These are phyloP conservation scores for Ogataea nakhonphanomensis DNA, from an alignment of 805 yeast species.

Conservation along the genomic window DNA sequence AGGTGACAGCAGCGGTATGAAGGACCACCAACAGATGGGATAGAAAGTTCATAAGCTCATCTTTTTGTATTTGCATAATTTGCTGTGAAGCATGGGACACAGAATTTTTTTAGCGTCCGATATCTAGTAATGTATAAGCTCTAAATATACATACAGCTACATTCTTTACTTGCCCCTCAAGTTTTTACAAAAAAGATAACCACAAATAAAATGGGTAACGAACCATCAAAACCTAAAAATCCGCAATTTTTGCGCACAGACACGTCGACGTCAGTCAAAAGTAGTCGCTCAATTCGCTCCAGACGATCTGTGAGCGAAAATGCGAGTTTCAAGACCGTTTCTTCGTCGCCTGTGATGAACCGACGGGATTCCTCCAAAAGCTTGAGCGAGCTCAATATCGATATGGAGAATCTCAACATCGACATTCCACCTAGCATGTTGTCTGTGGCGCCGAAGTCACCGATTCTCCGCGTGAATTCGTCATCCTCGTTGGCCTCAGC, in stretches of 20 bases:
- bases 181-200: slow-evolving; percentile 7
- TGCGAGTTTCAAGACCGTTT: slow-evolving; percentile 20
- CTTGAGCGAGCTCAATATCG: slow-evolving; percentile 19
- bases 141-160: too few species aligned
- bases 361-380: slow-evolving; percentile 26
- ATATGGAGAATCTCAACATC: slow-evolving; percentile 17
- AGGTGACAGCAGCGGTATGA: too few species aligned
- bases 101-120: too few species aligned
- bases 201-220: slow-evolving; percentile 31
- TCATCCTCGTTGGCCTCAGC: slow-evolving; percentile 25
- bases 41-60: too few species aligned
- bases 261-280: slow-evolving; percentile 30
- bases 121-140: too few species aligned
- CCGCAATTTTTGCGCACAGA: slow-evolving; percentile 31
- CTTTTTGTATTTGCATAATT: too few species aligned
- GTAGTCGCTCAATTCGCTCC: slow-evolving; percentile 30
- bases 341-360: slow-evolving; percentile 26
- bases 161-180: slow-evolving; percentile 11
- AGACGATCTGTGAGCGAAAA: slow-evolving; percentile 24
- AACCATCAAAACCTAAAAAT: slow-evolving; percentile 31
- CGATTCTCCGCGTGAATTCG: slow-evolving; percentile 32
- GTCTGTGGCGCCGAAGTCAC: slow-evolving; percentile 32
- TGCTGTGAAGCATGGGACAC: too few species aligned
- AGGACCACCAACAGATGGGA: too few species aligned
- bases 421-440: slow-evolving; percentile 35